Percentiles rank a stretch among this genome's conserved stretches.
These are phyloP conservation scores for Aspergillus bertholletiae DNA, from an alignment of 495 filamentous ascomycete genomes.

Conservation along the genomic window DNA sequence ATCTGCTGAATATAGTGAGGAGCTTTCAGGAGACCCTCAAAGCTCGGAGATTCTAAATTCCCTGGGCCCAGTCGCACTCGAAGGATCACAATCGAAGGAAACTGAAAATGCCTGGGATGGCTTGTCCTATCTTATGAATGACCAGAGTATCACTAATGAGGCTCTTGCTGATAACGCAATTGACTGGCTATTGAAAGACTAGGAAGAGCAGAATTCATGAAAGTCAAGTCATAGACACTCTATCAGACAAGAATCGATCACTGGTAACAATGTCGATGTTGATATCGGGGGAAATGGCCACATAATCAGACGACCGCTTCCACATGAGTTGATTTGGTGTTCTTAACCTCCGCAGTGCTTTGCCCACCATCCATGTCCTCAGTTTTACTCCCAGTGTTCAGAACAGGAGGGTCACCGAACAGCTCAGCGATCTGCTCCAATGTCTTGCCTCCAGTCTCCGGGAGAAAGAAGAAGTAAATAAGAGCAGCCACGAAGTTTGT, in stretches of 20 bases:
- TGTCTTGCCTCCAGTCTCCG: constrained; percentile 40
- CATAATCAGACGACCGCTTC: background rate
- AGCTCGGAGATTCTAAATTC: background rate
- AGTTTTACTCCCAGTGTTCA: background rate
- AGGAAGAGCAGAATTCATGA: background rate
- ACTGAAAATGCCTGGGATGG: background rate
- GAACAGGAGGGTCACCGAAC: constrained; percentile 31
- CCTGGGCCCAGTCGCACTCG: background rate
- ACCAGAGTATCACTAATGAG: constrained; percentile 12
- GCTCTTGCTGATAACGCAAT: constrained; percentile 15
- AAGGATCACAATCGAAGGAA: background rate
- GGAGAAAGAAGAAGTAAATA: constrained; percentile 43
- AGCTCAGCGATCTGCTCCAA: constrained; percentile 48
- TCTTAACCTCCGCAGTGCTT: background rate
- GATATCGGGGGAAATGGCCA: too few relatives aligned
- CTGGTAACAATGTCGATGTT: too few relatives aligned
- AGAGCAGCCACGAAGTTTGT: constrained; percentile 27
- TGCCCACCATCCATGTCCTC: background rate
- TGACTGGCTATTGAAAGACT: constrained; percentile 13
- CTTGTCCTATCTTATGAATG: constrained; percentile 8
- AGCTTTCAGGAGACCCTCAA: background rate
- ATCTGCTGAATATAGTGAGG: background rate
- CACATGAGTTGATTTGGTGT: constrained; percentile 11
- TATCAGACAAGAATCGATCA: too few relatives aligned
- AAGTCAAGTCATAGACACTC: background rate